phyloP scores from a whole-genome alignment of 768 basidiomycete species.

The Tylopilus sp. region DNA sequence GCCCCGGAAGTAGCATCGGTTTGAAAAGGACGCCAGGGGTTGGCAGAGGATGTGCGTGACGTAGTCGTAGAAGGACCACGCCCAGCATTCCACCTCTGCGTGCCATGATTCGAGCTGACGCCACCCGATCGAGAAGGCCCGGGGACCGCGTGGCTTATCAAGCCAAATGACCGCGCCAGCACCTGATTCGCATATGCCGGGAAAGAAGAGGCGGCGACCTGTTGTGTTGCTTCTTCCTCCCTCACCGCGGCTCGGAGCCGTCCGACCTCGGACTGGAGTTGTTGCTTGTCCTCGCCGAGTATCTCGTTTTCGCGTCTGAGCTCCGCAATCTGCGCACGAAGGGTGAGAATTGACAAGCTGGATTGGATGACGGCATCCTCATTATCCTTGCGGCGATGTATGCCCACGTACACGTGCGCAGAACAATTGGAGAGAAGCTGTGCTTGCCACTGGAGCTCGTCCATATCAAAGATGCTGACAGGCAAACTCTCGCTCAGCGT shows the following conservation, averaged over 20 bases:
- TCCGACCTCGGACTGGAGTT: constrained; percentile 26
- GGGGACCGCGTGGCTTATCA: constrained; percentile 18
- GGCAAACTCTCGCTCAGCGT: constrained; percentile 48
- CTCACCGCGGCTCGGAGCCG: constrained; percentile 13
- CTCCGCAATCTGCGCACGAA: constrained; percentile 40
- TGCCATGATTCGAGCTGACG: background rate
- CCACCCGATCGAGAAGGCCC: constrained; percentile 20
- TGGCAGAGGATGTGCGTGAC: background rate
- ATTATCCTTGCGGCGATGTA: constrained; percentile 16
- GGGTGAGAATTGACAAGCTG: constrained; percentile 44
- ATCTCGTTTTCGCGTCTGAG: constrained; percentile 32
- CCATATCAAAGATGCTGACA: constrained; percentile 36
- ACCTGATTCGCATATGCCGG: background rate
- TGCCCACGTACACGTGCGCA: constrained; percentile 50
- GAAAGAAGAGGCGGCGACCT: background rate
- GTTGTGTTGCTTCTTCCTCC: constrained; percentile 8
- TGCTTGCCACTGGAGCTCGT: constrained; percentile 57
- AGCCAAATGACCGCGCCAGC: background rate
- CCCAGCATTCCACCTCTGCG: background rate
- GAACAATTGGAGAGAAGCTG: constrained; percentile 60
- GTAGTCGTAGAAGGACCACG: background rate
- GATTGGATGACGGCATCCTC: constrained; percentile 44
- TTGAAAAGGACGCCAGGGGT: background rate
- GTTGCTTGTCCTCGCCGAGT: constrained; percentile 22
- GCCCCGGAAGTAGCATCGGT: constrained; percentile 6